phyloP scores from a whole-genome alignment of 2,329 filamentous ascomycete species.

The Aspergillus ustus region DNA sequence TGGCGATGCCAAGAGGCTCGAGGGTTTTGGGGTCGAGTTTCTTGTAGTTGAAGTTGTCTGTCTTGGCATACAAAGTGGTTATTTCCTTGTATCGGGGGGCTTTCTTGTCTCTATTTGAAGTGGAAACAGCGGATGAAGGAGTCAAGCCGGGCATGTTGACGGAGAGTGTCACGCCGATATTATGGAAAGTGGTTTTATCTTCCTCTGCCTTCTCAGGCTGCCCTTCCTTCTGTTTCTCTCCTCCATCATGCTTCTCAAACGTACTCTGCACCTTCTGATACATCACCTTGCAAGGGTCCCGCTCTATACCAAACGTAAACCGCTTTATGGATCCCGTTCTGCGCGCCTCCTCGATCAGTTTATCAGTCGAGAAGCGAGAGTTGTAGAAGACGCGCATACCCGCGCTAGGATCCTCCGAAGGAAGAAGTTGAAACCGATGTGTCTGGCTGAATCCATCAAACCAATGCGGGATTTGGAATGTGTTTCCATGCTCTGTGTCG shows the following conservation, averaged over 20 bases:
- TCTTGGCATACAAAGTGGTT: conserved; percentile 62
- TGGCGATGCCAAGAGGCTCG: conserved; percentile 69
- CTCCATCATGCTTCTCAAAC: conserved; percentile 51
- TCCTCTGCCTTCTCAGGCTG: neutral
- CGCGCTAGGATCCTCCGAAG: conserved; percentile 39
- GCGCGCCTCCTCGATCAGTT: conserved; percentile 64
- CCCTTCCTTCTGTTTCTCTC: neutral
- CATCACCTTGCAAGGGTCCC: conserved; percentile 74
- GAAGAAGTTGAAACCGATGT: conserved; percentile 73
- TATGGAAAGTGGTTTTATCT: conserved; percentile 55
- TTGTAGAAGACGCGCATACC: conserved; percentile 66
- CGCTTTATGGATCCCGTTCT: conserved; percentile 61
- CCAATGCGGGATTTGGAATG: conserved; percentile 72
- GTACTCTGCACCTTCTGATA: conserved; percentile 65
- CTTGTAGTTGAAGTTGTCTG: conserved; percentile 59
- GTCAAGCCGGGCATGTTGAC: conserved; percentile 66
- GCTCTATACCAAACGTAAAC: conserved; percentile 71
- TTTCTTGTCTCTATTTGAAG: conserved; percentile 26
- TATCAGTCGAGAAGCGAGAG: conserved; percentile 70
- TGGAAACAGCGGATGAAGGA: neutral
- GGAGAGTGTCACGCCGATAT: conserved; percentile 69
- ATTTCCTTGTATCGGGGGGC: conserved; percentile 38
- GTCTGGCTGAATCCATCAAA: conserved; percentile 75
- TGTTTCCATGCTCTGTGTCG: conserved; percentile 62
- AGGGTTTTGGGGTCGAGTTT: conserved; percentile 71